Evolutionary conservation across 768 basidiomycete species (phyloP).

Genomic region (Macrolepiota dolichaula): DNA sequence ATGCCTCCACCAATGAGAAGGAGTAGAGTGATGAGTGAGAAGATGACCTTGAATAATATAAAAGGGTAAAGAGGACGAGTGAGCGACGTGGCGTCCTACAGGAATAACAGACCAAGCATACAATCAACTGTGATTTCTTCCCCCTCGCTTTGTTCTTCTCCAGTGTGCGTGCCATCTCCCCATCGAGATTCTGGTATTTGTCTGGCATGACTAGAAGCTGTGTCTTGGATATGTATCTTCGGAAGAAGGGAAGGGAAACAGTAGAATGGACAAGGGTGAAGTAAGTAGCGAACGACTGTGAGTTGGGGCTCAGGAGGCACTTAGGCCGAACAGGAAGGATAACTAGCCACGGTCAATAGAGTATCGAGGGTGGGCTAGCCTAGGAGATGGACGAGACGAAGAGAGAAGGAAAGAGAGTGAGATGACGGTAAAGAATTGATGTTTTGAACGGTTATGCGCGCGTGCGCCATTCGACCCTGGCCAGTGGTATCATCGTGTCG

Average conservation of each 20-base stretch:
- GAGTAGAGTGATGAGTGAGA: slow-evolving; percentile 41
- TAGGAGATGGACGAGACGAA: background rate
- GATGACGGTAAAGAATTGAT: background rate
- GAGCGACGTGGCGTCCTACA: background rate
- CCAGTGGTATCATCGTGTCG: background rate
- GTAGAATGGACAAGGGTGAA: slow-evolving; percentile 5
- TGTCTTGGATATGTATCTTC: background rate
- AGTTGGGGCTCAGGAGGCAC: background rate
- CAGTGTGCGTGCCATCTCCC: slow-evolving; percentile 21
- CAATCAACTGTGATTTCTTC: slow-evolving; percentile 54
- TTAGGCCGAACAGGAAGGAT: background rate
- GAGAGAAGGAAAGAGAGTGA: background rate
- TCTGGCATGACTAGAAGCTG: slow-evolving; percentile 12
- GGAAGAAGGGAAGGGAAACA: slow-evolving; percentile 10
- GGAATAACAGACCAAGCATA: slow-evolving; percentile 29
- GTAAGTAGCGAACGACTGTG: slow-evolving; percentile 11
- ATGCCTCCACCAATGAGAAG: slow-evolving; percentile 57
- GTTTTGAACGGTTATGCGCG: background rate
- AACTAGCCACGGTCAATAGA: background rate
- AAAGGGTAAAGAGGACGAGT: background rate
- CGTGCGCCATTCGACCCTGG: background rate
- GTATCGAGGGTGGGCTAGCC: background rate
- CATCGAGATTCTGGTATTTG: slow-evolving; percentile 13
- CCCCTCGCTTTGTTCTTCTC: slow-evolving; percentile 27
- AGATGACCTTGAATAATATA: slow-evolving; percentile 45